Evolutionary conservation across 2,329 filamentous ascomycete species (phyloP).

Genomic region (Fusarium sacchari): DNA sequence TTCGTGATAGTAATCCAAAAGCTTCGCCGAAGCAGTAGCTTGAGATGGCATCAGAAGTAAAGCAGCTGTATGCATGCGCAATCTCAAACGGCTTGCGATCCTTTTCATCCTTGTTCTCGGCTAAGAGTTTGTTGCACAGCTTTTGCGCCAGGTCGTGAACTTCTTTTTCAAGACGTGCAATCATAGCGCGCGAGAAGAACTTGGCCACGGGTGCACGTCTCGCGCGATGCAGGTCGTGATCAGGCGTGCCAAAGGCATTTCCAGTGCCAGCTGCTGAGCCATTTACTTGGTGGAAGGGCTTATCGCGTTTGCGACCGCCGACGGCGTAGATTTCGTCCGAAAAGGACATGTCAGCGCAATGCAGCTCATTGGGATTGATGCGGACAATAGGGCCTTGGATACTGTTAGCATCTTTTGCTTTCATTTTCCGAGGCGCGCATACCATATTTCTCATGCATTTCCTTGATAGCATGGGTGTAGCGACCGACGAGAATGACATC

Average conservation of each 20-base stretch:
- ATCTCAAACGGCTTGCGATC: not conserved
- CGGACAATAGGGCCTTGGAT: not conserved
- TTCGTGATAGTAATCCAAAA: not conserved
- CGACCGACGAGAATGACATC: constrained; percentile 21
- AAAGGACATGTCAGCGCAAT: constrained; percentile 19
- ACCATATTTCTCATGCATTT: constrained; percentile 26
- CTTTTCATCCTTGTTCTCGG: not conserved
- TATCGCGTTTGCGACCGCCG: constrained; percentile 19
- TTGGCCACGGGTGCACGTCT: constrained; percentile 11
- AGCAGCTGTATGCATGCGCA: constrained; percentile 14
- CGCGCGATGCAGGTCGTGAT: constrained; percentile 7
- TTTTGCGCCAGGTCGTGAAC: constrained; percentile 7
- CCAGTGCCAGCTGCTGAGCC: constrained; percentile 5
- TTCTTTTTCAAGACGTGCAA: not conserved
- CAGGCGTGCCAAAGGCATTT: constrained; percentile 4
- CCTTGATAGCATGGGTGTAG: constrained; percentile 12
- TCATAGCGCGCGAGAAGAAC: constrained; percentile 23
- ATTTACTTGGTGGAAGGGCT: constrained; percentile 9
- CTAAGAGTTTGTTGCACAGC: constrained; percentile 1
- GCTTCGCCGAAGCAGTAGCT: constrained; percentile 20
- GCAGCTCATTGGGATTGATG: constrained; percentile 9
- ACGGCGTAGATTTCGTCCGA: constrained; percentile 19
- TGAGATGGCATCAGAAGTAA: constrained; percentile 7
- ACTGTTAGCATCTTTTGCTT: accelerated
- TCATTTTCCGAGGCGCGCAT: accelerated